A percentile compares a stretch with the other conserved stretches of the same genome.
phyloP scores from a whole-genome alignment of 2,329 filamentous ascomycete genomes.

The Botrytis squamosa region DNA sequence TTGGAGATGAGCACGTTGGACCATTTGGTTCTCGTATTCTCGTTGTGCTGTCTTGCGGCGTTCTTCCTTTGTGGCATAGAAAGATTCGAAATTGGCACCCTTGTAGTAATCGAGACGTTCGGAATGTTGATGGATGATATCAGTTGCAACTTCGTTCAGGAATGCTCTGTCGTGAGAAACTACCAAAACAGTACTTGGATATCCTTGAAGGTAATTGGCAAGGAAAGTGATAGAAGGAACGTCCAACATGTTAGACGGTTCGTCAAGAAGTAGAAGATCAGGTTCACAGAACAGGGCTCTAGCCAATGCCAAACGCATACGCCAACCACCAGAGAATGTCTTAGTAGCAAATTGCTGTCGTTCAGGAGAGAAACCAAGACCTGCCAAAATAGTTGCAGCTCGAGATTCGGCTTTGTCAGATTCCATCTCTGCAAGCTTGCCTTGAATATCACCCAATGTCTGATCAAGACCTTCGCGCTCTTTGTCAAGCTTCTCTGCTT shows the following conservation, averaged over 20 bases:
- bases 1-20: slow-evolving; percentile 86
- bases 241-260: slow-evolving; percentile 99
- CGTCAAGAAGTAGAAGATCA: slow-evolving; percentile 91
- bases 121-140: slow-evolving; percentile 98
- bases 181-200: slow-evolving; percentile 92
- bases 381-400: slow-evolving; percentile 92
- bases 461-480: slow-evolving; percentile 88
- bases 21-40: slow-evolving; percentile 99
- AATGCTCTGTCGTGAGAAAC: slow-evolving; percentile 99
- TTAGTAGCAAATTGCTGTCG: slow-evolving; percentile 90
- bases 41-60: slow-evolving; percentile 93
- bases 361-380: slow-evolving; percentile 93
- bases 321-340: slow-evolving; percentile 99
- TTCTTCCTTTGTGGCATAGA: slow-evolving; percentile 97
- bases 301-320: slow-evolving; percentile 94
- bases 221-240: slow-evolving; percentile 99
- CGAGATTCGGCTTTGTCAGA: slow-evolving; percentile 96
- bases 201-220: slow-evolving; percentile 88
- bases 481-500: slow-evolving; percentile 79
- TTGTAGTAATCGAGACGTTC: slow-evolving; percentile 98
- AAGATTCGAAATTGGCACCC: slow-evolving; percentile 92
- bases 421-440: slow-evolving; percentile 96
- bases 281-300: slow-evolving; percentile 97
- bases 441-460: slow-evolving; percentile 86
- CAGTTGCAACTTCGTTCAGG: slow-evolving; percentile 97